Conservation (phyloP, 2,329 filamentous ascomycete species). For the Sarocladium oryzae region DNA sequence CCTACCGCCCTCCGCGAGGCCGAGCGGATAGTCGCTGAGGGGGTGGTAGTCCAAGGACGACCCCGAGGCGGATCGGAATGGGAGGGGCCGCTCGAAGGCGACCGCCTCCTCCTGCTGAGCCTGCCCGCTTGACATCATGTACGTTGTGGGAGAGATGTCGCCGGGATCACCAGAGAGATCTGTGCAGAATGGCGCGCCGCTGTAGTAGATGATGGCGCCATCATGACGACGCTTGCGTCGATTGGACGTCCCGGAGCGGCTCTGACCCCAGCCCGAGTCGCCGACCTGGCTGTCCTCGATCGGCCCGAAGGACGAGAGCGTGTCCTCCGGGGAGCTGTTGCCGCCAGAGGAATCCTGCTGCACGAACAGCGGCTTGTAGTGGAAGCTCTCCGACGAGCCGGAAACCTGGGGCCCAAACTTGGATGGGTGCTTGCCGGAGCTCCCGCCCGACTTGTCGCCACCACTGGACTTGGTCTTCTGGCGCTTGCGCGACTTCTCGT, state of each 20-base stretch:
- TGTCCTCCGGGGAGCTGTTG: constrained; percentile 41
- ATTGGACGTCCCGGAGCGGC: constrained; percentile 40
- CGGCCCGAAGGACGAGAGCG: constrained; percentile 40
- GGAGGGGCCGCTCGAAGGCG: constrained; percentile 18
- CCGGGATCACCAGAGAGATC: constrained; percentile 66
- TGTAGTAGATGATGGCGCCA: constrained; percentile 80
- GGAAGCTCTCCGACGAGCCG: constrained; percentile 42
- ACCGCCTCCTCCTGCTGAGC: constrained; percentile 21
- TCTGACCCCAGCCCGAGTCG: constrained; percentile 39
- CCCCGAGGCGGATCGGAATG: constrained; percentile 41
- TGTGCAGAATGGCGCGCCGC: constrained; percentile 70
- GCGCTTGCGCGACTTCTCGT: constrained; percentile 37
- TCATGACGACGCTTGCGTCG: constrained; percentile 52
- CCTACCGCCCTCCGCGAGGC: constrained; percentile 10
- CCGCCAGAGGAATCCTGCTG: constrained; percentile 41
- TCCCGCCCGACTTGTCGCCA: constrained; percentile 24
- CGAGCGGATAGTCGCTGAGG: constrained; percentile 32
- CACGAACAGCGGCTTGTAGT: constrained; percentile 59
- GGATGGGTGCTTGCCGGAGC: constrained; percentile 30
- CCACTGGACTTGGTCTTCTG: constrained; percentile 34
- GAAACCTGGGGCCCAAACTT: constrained; percentile 33
- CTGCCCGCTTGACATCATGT: constrained; percentile 40
- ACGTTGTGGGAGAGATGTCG: constrained; percentile 39
- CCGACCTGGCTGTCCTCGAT: constrained; percentile 42
- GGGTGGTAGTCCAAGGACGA: constrained; percentile 44